Evolutionary conservation across 805 yeast species (phyloP).

Genomic region (Cyberlindnera nakhonratchasimensis): DNA sequence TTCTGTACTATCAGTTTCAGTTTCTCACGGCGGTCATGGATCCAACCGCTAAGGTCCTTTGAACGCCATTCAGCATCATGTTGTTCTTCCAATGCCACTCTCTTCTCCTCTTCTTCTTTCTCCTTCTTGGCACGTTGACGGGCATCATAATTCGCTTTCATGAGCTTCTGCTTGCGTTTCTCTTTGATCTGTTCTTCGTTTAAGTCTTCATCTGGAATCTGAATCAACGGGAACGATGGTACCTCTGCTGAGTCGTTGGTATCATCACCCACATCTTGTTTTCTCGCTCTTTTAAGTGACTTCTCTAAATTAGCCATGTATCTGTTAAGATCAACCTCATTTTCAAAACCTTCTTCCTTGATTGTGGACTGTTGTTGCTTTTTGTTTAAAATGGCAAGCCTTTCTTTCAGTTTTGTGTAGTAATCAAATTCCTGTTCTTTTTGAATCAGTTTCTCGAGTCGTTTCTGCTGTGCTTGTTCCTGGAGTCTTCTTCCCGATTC

Average conservation of each 20-base stretch:
- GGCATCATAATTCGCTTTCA: conserved; percentile 88
- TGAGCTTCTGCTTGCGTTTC: conserved; percentile 76
- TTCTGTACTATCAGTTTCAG: conserved; percentile 56
- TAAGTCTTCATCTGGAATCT: conserved; percentile 79
- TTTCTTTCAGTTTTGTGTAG: conserved; percentile 54
- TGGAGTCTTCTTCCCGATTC: conserved; percentile 88
- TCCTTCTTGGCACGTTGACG: conserved; percentile 78
- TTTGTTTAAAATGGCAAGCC: conserved; percentile 47
- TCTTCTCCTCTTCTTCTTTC: conserved; percentile 61
- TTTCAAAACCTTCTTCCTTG: conserved; percentile 74
- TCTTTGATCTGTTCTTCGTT: conserved; percentile 79
- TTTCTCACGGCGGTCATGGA: conserved; percentile 59
- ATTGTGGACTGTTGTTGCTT: conserved; percentile 53
- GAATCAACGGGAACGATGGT: conserved; percentile 71
- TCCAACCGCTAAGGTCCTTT: conserved; percentile 75
- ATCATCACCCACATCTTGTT: conserved; percentile 60
- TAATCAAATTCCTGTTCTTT: conserved; percentile 79
- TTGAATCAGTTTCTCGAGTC: conserved; percentile 75
- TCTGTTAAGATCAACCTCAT: conserved; percentile 65
- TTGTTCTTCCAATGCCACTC: conserved; percentile 53
- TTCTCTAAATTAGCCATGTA: conserved; percentile 62
- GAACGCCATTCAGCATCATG: conserved; percentile 79
- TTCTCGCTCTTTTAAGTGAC: conserved; percentile 63
- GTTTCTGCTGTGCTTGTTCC: conserved; percentile 84
- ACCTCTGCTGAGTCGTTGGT: conserved; percentile 42